phyloP scores from a whole-genome alignment of 1,284 basidiomycete species.

The Neotropicomus parvogracilis region DNA sequence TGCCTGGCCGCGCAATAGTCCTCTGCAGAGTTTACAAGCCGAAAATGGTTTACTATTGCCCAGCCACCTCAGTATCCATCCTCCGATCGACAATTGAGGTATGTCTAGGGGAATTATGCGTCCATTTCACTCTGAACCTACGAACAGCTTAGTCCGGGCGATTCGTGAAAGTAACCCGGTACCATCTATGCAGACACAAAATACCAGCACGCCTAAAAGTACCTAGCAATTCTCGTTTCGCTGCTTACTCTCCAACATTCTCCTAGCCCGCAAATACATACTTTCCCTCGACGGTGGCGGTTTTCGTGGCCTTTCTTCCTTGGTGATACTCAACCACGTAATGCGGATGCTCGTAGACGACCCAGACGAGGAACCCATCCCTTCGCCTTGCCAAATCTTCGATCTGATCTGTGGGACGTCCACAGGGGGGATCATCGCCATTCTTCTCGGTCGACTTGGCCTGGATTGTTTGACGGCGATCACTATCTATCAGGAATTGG shows the following conservation, averaged over 20 bases:
- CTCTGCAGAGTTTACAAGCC: too few species aligned
- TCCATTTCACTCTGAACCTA: too few species aligned
- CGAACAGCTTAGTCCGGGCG: too few species aligned
- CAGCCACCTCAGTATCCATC: too few species aligned
- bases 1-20: too few species aligned
- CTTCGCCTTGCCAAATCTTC: not conserved
- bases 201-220: not conserved
- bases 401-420: constrained; percentile 1
- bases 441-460: not conserved
- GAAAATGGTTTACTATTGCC: too few species aligned
- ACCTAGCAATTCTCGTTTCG: not conserved
- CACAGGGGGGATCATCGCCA: not conserved
- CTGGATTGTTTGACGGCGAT: not conserved
- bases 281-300: not conserved
- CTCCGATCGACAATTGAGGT: too few species aligned
- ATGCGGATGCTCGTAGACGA: not conserved
- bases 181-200: too few species aligned
- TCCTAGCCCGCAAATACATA: not conserved
- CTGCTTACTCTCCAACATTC: not conserved
- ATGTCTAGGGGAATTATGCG: too few species aligned
- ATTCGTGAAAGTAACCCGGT: too few species aligned
- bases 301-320: not conserved
- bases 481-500: not conserved
- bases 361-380: not conserved
- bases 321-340: not conserved